Conservation (phyloP, 23 red algal genomes). For the Cyanidium caldarium region DNA sequence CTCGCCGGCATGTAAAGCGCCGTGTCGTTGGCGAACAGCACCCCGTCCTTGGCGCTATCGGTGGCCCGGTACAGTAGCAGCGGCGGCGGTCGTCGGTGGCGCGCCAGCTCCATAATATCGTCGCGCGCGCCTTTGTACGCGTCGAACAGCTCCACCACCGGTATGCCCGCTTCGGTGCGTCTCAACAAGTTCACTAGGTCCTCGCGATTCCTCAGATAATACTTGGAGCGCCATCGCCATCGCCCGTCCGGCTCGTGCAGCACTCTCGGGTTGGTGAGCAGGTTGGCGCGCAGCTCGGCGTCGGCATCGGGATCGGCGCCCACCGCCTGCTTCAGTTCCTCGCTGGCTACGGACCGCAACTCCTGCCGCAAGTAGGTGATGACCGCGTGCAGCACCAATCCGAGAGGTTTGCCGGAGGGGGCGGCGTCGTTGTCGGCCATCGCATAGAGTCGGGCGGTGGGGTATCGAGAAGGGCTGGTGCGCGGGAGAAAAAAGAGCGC, state of each 20-base stretch:
- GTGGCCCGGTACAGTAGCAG: neutral
- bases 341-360: neutral
- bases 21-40: neutral
- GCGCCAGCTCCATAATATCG: conserved; percentile 44
- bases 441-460: too few relatives aligned
- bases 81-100: neutral
- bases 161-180: conserved; percentile 36
- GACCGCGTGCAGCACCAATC: neutral
- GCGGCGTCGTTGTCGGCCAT: too few relatives aligned
- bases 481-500: too few relatives aligned
- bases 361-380: neutral
- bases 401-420: neutral
- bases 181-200: conserved; percentile 42
- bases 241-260: conserved; percentile 50
- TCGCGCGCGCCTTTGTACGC: conserved; percentile 64
- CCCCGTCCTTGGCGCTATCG: neutral
- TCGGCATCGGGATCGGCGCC: neutral
- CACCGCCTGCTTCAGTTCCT: neutral
- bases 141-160: conserved; percentile 55
- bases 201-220: conserved; percentile 47
- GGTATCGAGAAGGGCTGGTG: too few relatives aligned
- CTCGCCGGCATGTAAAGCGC: neutral
- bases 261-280: conserved; percentile 52
- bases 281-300: conserved; percentile 32
- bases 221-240: conserved; percentile 76